Evolutionary conservation across 192 early-diverging fungal genomes (phyloP).

Genomic region (Backusella circina): DNA sequence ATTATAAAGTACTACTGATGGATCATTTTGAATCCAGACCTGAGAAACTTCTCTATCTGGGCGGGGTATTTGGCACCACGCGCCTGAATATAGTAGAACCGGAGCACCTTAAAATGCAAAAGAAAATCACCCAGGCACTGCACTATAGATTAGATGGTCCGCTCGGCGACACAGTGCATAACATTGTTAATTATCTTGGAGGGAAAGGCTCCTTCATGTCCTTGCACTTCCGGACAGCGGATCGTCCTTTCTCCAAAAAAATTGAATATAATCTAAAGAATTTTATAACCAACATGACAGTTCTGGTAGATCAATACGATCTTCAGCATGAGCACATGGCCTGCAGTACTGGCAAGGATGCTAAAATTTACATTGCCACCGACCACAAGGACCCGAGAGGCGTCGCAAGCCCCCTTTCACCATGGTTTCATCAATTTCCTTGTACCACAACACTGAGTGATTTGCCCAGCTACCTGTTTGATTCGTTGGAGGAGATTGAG

Average conservation of each 20-base stretch:
- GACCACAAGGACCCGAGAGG: constrained; percentile 40
- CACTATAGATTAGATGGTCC: constrained; percentile 36
- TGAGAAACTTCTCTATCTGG: constrained; percentile 44
- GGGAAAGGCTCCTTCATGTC: constrained; percentile 39
- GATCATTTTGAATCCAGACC: constrained; percentile 17
- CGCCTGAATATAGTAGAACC: constrained; percentile 31
- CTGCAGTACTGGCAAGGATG: neutral
- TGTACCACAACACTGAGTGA: constrained; percentile 44
- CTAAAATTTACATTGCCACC: constrained; percentile 41
- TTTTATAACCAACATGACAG: neutral
- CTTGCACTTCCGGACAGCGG: constrained; percentile 35
- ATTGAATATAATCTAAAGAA: neutral
- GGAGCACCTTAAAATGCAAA: constrained; percentile 32
- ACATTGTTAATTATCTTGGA: constrained; percentile 42
- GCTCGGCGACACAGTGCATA: constrained; percentile 36
- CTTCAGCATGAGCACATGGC: neutral
- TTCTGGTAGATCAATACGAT: neutral
- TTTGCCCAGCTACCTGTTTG: constrained; percentile 25
- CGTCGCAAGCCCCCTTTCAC: constrained; percentile 8
- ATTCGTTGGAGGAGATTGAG: constrained; percentile 21
- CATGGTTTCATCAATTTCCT: constrained; percentile 37
- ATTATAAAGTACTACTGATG: constrained; percentile 12
- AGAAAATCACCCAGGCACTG: constrained; percentile 32
- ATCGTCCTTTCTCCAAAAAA: constrained; percentile 11
- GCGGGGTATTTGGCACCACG: constrained; percentile 39